Conservation (phyloP, 495 filamentous ascomycete genomes). For the Penicillium lagena region DNA sequence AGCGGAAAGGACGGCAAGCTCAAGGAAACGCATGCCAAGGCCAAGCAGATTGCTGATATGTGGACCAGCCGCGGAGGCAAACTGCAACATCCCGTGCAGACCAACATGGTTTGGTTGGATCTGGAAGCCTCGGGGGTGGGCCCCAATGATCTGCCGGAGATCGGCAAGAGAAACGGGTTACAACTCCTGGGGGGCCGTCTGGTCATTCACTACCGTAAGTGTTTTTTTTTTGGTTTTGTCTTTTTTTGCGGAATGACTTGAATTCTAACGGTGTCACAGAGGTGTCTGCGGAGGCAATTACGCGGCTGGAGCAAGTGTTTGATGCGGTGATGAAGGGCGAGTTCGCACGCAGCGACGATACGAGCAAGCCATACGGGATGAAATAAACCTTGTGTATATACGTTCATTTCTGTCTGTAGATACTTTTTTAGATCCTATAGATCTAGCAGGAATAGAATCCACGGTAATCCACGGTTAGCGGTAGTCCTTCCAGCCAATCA, state of each 20-base stretch:
- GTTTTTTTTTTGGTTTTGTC: not conserved
- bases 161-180: constrained; percentile 33
- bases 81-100: constrained; percentile 49
- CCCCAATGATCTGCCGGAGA: constrained; percentile 33
- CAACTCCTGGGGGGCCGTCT: constrained; percentile 31
- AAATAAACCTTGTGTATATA: constrained; percentile 7
- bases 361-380: constrained; percentile 33
- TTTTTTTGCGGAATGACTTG: not conserved
- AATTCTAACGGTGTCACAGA: constrained; percentile 30
- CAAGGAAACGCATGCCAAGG: constrained; percentile 51
- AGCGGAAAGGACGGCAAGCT: constrained; percentile 61
- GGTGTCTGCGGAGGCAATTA: constrained; percentile 38
- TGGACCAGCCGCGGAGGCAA: constrained; percentile 55
- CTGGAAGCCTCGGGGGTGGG: constrained; percentile 46
- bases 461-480: too few species aligned
- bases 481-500: too few species aligned
- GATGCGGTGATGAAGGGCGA: constrained; percentile 31
- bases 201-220: constrained; percentile 45
- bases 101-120: constrained; percentile 94
- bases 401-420: too few species aligned
- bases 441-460: too few species aligned
- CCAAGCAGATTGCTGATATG: constrained; percentile 55
- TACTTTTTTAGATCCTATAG: too few species aligned
- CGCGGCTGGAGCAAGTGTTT: constrained; percentile 35
- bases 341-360: constrained; percentile 28